Evolutionary conservation across 208 protist species (phyloP), one percentile per base, ranked within the genome.

Genomic region (Acanthamoeba comandoni): DNA sequence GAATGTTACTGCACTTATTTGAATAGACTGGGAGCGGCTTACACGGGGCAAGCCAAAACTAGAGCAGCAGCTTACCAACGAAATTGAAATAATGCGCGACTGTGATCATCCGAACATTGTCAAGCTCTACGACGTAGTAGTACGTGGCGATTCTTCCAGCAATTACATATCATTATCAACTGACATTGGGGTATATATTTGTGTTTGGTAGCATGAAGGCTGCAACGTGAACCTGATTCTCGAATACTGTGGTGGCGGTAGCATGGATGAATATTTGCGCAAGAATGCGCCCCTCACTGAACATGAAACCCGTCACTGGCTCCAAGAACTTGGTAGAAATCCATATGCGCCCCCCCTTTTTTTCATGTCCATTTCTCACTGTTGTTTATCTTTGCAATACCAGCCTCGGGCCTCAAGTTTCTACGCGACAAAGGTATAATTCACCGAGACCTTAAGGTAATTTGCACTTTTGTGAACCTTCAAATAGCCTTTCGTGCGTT

Each of bases 91-190:
- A 3, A 89, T 89, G 80, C 80, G 80, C 11, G 26, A 57, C 49
- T 39, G 60, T 19, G 80, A 89, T 9, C 80, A 89, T 53, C 80
- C 80, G 12, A 89, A 89, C 80, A 89, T 89, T 15, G 80, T 89
- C 3, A 57, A 62, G 2, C 62, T 89, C 29, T 89, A 71, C 43
- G 80, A 89, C 35, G 31, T 71, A 7, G 15, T 89, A n/a, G 55
- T 62, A 19, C 19, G 55, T 62, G n/a, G 55, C 19, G n/a, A n/a
- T n/a, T n/a, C n/a, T n/a, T n/a, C n/a, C n/a, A n/a, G n/a, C n/a
- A n/a, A n/a, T n/a, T n/a, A n/a, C n/a, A n/a, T n/a, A n/a, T n/a
- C n/a, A n/a, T n/a, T n/a, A n/a, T n/a, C n/a, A n/a, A n/a, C n/a
- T n/a, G n/a, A n/a, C n/a, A n/a, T n/a, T n/a, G n/a, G n/a, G n/a